A percentile compares a stretch with the other conserved stretches of the same genome.
Evolutionary conservation across 2,329 filamentous ascomycete genomes (phyloP).

Genomic region (Colletotrichum phormii): DNA sequence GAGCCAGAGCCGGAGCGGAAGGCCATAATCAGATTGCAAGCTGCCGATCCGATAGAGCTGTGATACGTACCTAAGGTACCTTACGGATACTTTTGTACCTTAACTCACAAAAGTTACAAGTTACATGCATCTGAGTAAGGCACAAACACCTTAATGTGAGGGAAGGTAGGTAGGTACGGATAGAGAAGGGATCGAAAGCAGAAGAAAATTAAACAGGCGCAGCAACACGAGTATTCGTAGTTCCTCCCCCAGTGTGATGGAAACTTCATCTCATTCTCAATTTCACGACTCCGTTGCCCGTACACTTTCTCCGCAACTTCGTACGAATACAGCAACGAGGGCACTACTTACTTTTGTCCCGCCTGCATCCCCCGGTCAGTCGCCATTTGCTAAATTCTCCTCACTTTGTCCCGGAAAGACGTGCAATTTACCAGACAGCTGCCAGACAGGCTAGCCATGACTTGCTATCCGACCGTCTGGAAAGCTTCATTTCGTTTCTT

Average conservation of each 20-base stretch:
- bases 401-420: not conserved
- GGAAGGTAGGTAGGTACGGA: not conserved
- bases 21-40: not conserved
- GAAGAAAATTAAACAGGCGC: not conserved
- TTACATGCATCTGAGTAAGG: not conserved
- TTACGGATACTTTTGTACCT: no score
- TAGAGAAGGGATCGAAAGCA: not conserved
- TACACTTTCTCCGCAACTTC: no score
- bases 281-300: not conserved
- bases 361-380: not conserved
- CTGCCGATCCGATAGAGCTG: not conserved
- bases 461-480: constrained; percentile 13
- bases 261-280: not conserved
- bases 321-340: no score
- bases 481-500: constrained; percentile 27
- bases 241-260: not conserved
- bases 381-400: not conserved
- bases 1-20: not conserved
- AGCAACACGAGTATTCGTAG: not conserved
- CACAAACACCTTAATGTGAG: no score
- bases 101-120: no score
- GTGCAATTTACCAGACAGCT: not conserved
- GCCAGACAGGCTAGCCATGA: constrained; percentile 10
- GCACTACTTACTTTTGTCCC: not conserved
- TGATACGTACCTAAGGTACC: not conserved